Conservation (phyloP, 805 yeast species). For the Myxozyma lipomycoides region DNA sequence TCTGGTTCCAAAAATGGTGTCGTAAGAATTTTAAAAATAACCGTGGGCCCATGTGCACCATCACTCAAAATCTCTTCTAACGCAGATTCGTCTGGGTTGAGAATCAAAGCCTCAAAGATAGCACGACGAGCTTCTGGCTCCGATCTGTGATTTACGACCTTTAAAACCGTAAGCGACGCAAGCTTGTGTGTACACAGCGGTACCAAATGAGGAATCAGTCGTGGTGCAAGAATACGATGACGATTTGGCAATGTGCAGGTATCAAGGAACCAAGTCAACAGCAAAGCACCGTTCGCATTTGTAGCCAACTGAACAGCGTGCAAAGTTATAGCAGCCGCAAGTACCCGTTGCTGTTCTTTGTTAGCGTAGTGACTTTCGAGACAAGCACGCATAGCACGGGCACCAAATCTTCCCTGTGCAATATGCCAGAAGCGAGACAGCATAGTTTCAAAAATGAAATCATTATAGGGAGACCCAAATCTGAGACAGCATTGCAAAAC, state of each 20-base stretch:
- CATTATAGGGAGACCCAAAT: conserved; percentile 84
- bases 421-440: conserved; percentile 73
- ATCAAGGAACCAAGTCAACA: conserved; percentile 92
- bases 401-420: conserved; percentile 87
- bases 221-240: conserved; percentile 59
- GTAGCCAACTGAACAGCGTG: conserved; percentile 75
- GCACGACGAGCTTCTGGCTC: conserved; percentile 59
- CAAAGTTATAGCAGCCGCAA: conserved; percentile 72
- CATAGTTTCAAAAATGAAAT: conserved; percentile 81
- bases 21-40: conserved; percentile 73
- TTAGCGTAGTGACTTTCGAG: conserved; percentile 72
- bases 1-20: conserved; percentile 60
- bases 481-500: conserved; percentile 91
- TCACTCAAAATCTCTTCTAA: conserved; percentile 64
- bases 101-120: conserved; percentile 65
- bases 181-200: conserved; percentile 72
- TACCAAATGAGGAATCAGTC: conserved; percentile 58
- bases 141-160: conserved; percentile 65
- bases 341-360: conserved; percentile 61
- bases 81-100: conserved; percentile 34
- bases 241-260: conserved; percentile 67
- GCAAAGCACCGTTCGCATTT: conserved; percentile 81
- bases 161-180: conserved; percentile 77
- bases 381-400: conserved; percentile 90
- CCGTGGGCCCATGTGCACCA: conserved; percentile 64